phyloP scores from a whole-genome alignment of 1,284 basidiomycete genomes.

The Pholiota adiposa region DNA sequence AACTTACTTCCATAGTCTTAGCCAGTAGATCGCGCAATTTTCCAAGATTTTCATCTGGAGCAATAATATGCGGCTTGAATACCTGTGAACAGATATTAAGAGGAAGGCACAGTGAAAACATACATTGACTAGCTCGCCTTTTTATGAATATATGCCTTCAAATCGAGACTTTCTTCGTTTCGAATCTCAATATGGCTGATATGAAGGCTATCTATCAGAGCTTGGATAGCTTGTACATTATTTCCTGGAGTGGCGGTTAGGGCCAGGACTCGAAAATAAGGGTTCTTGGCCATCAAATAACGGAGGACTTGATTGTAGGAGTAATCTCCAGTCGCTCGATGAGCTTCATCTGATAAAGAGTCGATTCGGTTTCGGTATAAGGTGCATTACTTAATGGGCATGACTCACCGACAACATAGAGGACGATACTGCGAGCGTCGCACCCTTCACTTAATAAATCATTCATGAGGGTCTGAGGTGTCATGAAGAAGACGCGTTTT shows the following conservation, averaged over 20 bases:
- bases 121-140: slow-evolving; percentile 53
- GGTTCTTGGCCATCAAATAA: slow-evolving; percentile 92
- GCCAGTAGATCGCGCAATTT: slow-evolving; percentile 62
- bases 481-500: slow-evolving; percentile 97
- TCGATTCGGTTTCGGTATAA: slow-evolving; percentile 10
- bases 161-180: slow-evolving; percentile 89
- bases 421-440: slow-evolving; percentile 80
- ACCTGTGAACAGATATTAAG: slow-evolving; percentile 53
- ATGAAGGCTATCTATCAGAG: slow-evolving; percentile 93
- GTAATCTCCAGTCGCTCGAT: slow-evolving; percentile 92
- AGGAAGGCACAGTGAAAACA: neutral
- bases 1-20: slow-evolving; percentile 73
- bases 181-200: slow-evolving; percentile 96
- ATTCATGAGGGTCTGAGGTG: slow-evolving; percentile 94
- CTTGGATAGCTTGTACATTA: slow-evolving; percentile 86
- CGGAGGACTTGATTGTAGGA: slow-evolving; percentile 92
- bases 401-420: slow-evolving; percentile 75
- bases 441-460: slow-evolving; percentile 79
- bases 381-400: neutral
- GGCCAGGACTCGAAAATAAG: slow-evolving; percentile 91
- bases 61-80: slow-evolving; percentile 72
- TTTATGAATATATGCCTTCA: slow-evolving; percentile 86
- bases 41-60: slow-evolving; percentile 63
- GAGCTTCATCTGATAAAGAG: slow-evolving; percentile 84
- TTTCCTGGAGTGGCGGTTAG: slow-evolving; percentile 95